Percentiles rank a stretch among this genome's conserved stretches.
Evolutionary conservation across 371 early-diverging fungal species (phyloP).

Genomic region (Mucor saturninus): DNA sequence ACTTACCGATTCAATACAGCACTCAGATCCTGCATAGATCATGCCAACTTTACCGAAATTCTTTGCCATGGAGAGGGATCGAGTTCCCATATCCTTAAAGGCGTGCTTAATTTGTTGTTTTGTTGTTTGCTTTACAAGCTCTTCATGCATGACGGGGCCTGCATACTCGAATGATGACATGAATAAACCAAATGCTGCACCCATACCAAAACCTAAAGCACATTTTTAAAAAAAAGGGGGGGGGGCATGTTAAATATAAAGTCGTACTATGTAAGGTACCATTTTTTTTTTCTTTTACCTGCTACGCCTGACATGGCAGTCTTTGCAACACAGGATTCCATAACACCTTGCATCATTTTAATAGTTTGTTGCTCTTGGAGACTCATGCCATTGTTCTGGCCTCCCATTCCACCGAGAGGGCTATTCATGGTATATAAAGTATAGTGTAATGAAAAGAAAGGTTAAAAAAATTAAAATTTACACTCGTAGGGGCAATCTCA

Average conservation of each 20-base stretch:
- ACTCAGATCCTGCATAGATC: conserved; percentile 91
- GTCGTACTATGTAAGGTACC: too few relatives aligned
- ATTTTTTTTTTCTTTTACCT: conserved; percentile 42
- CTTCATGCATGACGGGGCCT: conserved; percentile 59
- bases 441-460: not conserved
- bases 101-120: conserved; percentile 82
- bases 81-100: conserved; percentile 86
- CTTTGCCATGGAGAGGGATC: conserved; percentile 85
- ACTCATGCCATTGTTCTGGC: conserved; percentile 31
- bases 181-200: conserved; percentile 91
- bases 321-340: conserved; percentile 82
- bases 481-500: conserved; percentile 5
- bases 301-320: conserved; percentile 74
- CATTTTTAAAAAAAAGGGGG: not conserved
- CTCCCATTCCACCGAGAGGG: conserved; percentile 20
- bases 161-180: conserved; percentile 88
- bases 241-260: not conserved
- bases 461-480: conserved; percentile 3
- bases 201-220: conserved; percentile 84
- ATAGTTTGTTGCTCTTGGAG: conserved; percentile 47
- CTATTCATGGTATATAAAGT: conserved; percentile 23
- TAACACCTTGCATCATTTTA: conserved; percentile 50
- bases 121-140: conserved; percentile 69
- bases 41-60: conserved; percentile 93
- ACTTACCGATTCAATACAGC: conserved; percentile 90